Evolutionary conservation across 192 early-diverging fungal species (phyloP), one percentile per base, ranked within the genome.

Genomic region (Spizellomyces punctatus): DNA sequence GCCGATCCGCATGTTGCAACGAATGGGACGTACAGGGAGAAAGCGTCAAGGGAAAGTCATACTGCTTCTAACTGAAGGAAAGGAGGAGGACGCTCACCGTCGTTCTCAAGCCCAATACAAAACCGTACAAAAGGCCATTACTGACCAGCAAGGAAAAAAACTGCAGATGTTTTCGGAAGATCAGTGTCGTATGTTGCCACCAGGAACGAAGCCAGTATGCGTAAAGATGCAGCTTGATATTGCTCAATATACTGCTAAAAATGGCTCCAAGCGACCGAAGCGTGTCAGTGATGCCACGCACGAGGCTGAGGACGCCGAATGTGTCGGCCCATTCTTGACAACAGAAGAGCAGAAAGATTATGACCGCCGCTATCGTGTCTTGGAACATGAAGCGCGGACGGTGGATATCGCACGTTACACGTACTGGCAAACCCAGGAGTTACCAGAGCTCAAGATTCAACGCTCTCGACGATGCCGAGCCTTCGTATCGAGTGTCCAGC

Each of bases 1-100:
- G 8, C 90, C 92, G 5, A 88, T 91, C 63, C 85, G 91, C 21
- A 90, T 94, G 91, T 44, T 77, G 16, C 78, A 82, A 76, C 83
- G 92, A 41, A 89, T 92, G 82, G 92, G 92, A 14, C 79, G 92
- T 16, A 94, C 92, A 8, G 92, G 92, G 22, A 79, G 92, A 16
- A 92, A 92, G 75, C 86, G 92, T 9, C 73, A 88, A 47, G 92
- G 92, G 1, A 76, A 78, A 10, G 82, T 90, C 55, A 80, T 87
- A 41, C 60, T 91, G 10, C 65, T 94, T 9, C 71, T 94, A n/a
- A 82, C 89, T 0, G 85, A 91, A 69, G 89, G 88, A 8, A 68
- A 80, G 36, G 92, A 94, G 71, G 87, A 90, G 58, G 79, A 82
- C 19, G 81, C 84, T 48, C 86, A 86, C 47, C 66, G 80, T 1